Conservation (phyloP, 805 yeast species). For the Soucietia sequanensis region DNA sequence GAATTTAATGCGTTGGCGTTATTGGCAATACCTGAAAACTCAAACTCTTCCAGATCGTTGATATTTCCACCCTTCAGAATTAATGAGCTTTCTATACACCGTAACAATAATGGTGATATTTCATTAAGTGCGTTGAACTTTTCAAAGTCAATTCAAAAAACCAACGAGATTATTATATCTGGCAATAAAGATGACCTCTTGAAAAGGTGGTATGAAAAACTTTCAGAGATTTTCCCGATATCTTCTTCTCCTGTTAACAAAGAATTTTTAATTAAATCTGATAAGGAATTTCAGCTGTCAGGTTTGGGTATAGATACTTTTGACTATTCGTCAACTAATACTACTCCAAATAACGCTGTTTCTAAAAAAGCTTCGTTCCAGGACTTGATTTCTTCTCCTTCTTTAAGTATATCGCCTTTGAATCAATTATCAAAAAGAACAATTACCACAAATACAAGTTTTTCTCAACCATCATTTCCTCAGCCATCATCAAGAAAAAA, state of each 20-base stretch:
- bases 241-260: conserved; percentile 20
- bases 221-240: conserved; percentile 33
- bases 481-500: neutral
- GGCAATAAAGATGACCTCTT: conserved; percentile 16
- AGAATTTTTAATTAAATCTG: conserved; percentile 17
- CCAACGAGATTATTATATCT: conserved; percentile 11
- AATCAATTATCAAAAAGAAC: neutral
- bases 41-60: conserved; percentile 24
- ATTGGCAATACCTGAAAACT: conserved; percentile 19
- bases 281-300: conserved; percentile 15
- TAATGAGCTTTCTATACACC: conserved; percentile 30
- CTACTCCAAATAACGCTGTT: neutral
- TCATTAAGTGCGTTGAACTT: conserved; percentile 17
- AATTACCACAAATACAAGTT: neutral
- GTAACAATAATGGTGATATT: conserved; percentile 7
- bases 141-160: conserved; percentile 11
- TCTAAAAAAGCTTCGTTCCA: conserved; percentile 1
- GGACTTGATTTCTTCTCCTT: conserved; percentile 2
- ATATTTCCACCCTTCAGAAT: conserved; percentile 43
- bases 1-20: conserved; percentile 39
- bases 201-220: conserved; percentile 29
- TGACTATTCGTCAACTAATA: conserved; percentile 3
- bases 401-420: conserved; percentile 3
- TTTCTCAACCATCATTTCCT: neutral
- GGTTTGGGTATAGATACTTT: conserved; percentile 36